Evolutionary conservation across 1,284 basidiomycete species (phyloP).

Genomic region (Sporisorium exsertum): DNA sequence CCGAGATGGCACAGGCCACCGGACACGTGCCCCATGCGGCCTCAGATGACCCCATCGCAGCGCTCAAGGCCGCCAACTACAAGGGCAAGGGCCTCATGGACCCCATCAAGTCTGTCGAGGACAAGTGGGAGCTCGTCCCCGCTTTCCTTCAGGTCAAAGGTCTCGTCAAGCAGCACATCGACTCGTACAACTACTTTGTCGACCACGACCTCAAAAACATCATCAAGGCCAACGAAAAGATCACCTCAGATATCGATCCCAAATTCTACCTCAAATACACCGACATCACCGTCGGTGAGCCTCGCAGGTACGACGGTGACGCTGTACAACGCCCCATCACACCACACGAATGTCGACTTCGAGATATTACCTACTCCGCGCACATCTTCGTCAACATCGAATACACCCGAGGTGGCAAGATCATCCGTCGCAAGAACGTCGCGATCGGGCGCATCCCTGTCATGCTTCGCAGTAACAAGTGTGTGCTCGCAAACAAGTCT

Average conservation of each 20-base stretch:
- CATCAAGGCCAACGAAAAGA: constrained; percentile 70
- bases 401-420: constrained; percentile 91
- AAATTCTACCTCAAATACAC: constrained; percentile 97
- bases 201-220: constrained; percentile 88
- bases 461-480: constrained; percentile 94
- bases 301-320: constrained; percentile 82
- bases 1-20: constrained; percentile 42
- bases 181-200: constrained; percentile 99
- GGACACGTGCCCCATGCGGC: constrained; percentile 22
- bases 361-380: constrained; percentile 95
- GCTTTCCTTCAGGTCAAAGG: constrained; percentile 69
- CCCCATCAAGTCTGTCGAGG: constrained; percentile 73
- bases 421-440: constrained; percentile 85
- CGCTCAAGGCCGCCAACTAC: constrained; percentile 56
- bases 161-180: constrained; percentile 90
- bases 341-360: constrained; percentile 95
- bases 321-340: constrained; percentile 85
- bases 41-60: constrained; percentile 47
- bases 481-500: constrained; percentile 80
- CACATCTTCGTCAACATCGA: constrained; percentile 95
- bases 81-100: constrained; percentile 70
- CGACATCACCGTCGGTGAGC: constrained; percentile 82
- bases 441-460: constrained; percentile 93
- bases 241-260: constrained; percentile 91
- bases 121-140: constrained; percentile 68